A percentile compares a stretch with the other conserved stretches of the same genome.
These are phyloP conservation scores for Colletotrichum filicis DNA, from an alignment of 2,329 filamentous ascomycete species.

Conservation along the genomic window DNA sequence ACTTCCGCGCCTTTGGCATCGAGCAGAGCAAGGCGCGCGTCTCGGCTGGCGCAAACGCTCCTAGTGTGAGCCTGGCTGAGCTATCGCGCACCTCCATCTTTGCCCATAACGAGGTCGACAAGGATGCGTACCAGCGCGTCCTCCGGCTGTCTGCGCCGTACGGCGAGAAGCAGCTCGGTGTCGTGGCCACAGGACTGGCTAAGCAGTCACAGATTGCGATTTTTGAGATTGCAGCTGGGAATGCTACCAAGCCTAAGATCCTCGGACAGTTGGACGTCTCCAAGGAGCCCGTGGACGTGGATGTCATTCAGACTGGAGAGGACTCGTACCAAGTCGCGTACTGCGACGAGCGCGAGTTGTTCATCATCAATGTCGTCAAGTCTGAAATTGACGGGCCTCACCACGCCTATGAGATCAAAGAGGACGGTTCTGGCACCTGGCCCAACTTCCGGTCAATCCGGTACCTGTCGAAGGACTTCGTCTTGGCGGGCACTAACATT, in stretches of 20 bases:
- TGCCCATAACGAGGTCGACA: conserved; percentile 57
- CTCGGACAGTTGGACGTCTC: conserved; percentile 62
- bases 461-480: conserved; percentile 67
- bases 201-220: conserved; percentile 82
- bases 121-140: conserved; percentile 68
- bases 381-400: conserved; percentile 57
- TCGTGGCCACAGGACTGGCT: conserved; percentile 81
- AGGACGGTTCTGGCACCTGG: conserved; percentile 54
- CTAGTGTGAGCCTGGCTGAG: conserved; percentile 58
- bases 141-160: conserved; percentile 64
- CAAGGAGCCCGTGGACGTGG: conserved; percentile 75
- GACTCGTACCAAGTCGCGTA: conserved; percentile 79
- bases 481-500: conserved; percentile 68
- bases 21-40: conserved; percentile 49
- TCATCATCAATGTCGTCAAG: conserved; percentile 66
- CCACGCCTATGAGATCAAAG: conserved; percentile 67
- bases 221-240: conserved; percentile 73
- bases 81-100: conserved; percentile 65
- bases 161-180: conserved; percentile 69
- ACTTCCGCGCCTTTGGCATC: conserved; percentile 82
- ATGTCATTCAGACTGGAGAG: conserved; percentile 71
- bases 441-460: conserved; percentile 68
- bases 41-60: conserved; percentile 42
- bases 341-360: conserved; percentile 81
- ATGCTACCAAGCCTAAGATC: conserved; percentile 57